Percentiles rank a stretch among this genome's conserved stretches.
Conservation (phyloP, 2,329 filamentous ascomycete species). For the Colletotrichum sansevieriae region DNA sequence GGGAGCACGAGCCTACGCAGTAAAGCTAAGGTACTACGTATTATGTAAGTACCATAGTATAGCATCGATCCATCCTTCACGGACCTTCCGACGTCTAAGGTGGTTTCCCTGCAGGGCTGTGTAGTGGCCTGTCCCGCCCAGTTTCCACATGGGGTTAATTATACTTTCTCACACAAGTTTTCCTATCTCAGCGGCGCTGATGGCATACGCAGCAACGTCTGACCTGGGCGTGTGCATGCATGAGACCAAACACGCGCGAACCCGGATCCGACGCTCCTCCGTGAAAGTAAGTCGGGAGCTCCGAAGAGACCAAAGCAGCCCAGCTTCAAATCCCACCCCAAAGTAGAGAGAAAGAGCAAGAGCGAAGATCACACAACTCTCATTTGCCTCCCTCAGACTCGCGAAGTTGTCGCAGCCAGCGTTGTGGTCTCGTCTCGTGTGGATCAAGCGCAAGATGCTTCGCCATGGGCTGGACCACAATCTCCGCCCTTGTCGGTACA, state of each 20-base stretch:
- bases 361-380: background rate
- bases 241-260: conserved; percentile 24
- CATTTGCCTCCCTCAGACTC: background rate
- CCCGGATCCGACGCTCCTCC: conserved; percentile 30
- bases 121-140: no score
- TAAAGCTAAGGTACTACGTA: background rate
- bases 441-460: conserved; percentile 19
- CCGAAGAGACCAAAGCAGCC: conserved; percentile 20
- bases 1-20: conserved; percentile 9
- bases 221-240: conserved; percentile 19
- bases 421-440: conserved; percentile 25
- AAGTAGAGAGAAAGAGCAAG: background rate
- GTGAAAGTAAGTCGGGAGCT: conserved; percentile 19
- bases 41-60: background rate
- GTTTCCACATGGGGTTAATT: no score
- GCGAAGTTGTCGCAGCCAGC: conserved; percentile 1
- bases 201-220: conserved; percentile 5
- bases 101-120: conserved; percentile 1
- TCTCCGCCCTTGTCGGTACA: conserved; percentile 9
- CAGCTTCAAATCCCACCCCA: background rate
- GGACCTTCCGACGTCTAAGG: background rate
- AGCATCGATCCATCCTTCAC: conserved; percentile 10
- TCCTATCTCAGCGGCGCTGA: background rate
- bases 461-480: background rate
- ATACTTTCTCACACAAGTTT: no score